Evolutionary conservation across 345 rosid genomes (phyloP), one percentile per base, ranked within the genome.

Genomic region (Pelargonium nanum): DNA sequence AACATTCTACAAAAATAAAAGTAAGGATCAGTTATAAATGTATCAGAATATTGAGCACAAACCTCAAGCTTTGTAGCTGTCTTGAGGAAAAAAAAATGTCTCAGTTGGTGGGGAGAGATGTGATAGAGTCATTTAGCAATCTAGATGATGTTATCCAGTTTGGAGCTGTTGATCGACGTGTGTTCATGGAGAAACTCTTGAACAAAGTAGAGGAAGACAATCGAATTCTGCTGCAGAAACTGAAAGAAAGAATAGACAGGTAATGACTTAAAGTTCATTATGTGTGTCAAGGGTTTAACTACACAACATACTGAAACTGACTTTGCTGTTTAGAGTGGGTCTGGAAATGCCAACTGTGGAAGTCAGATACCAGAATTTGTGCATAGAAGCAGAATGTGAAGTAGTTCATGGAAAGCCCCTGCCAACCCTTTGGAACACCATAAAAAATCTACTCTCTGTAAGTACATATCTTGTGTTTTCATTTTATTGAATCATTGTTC

Each of bases 81-180:
- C n/a, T 32, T 32, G 44, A 45, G n/a, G n/a, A n/a, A n/a, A n/a
- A n/a, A n/a, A n/a, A n/a, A n/a, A n/a, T n/a, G n/a, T n/a, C n/a
- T n/a, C n/a, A n/a, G n/a, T n/a, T n/a, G n/a, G n/a, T n/a, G n/a
- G n/a, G n/a, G n/a, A n/a, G n/a, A n/a, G n/a, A n/a, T n/a, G n/a
- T n/a, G n/a, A n/a, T n/a, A n/a, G n/a, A n/a, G n/a, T n/a, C n/a
- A n/a, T n/a, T n/a, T n/a, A n/a, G n/a, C n/a, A n/a, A n/a, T n/a
- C n/a, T n/a, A n/a, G n/a, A n/a, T 28, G 85, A 81, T 28, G 85
- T 78, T 23, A 58, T 74, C 2, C 57, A 75, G 75, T 75, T 81
- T 3, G 68, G 68, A 17, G 64, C 62, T 32, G 3, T 65, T 4
- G 75, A 78, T 58, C 70, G 79, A 26, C 79, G 22, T 4, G 24